Conservation (phyloP, 371 early-diverging fungal species). For the Zychaea mexicana region DNA sequence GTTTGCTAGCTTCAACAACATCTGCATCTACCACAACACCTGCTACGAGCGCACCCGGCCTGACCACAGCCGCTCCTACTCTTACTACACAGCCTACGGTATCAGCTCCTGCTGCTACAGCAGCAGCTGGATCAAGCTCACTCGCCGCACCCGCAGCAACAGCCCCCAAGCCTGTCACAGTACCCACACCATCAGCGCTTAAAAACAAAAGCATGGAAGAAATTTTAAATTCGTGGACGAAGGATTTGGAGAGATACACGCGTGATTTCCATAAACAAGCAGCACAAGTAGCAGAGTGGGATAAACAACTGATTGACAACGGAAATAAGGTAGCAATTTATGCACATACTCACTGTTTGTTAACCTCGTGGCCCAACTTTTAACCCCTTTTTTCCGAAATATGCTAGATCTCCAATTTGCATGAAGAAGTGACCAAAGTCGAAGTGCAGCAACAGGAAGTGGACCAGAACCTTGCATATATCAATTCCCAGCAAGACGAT, state of each 20-base stretch:
- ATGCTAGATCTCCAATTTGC: constrained; percentile 72
- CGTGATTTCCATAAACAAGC: constrained; percentile 89
- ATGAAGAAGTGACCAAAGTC: constrained; percentile 70
- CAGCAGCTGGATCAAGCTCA: too few species aligned
- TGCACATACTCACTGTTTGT: neutral
- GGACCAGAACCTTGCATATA: constrained; percentile 81
- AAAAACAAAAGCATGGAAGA: constrained; percentile 89
- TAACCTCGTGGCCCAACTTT: too few species aligned
- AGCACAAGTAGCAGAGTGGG: constrained; percentile 83
- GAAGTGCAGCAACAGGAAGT: constrained; percentile 79
- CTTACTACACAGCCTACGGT: constrained; percentile 22
- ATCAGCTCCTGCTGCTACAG: constrained; percentile 19
- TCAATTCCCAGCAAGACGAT: constrained; percentile 86
- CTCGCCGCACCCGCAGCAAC: too few species aligned
- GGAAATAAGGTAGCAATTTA: constrained; percentile 66
- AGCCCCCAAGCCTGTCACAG: constrained; percentile 26
- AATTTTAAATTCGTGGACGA: constrained; percentile 85
- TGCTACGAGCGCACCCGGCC: constrained; percentile 12
- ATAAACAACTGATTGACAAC: constrained; percentile 83
- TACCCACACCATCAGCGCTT: constrained; percentile 56
- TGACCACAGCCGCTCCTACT: constrained; percentile 17
- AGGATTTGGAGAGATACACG: constrained; percentile 77
- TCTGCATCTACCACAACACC: constrained; percentile 12
- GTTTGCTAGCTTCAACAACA: neutral
- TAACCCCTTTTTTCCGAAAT: neutral